Evolutionary conservation across 768 basidiomycete genomes (phyloP).

Genomic region (Coprinopsis strossmayeri): DNA sequence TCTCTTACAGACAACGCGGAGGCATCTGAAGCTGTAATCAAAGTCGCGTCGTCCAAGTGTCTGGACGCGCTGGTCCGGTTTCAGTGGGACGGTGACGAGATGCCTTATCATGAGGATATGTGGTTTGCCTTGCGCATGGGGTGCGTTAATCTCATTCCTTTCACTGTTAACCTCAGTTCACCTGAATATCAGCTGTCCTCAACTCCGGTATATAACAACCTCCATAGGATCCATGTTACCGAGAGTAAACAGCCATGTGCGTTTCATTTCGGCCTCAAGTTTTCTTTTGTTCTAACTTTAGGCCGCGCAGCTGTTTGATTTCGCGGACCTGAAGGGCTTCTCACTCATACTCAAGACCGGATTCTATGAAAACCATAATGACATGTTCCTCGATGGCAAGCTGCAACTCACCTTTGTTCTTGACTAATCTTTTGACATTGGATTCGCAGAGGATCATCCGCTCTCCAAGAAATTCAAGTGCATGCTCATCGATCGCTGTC

Average conservation of each 20-base stretch:
- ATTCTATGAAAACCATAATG: constrained; percentile 58
- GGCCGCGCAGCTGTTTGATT: constrained; percentile 55
- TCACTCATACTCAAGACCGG: constrained; percentile 51
- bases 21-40: constrained; percentile 46
- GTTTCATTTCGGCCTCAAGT: constrained; percentile 18
- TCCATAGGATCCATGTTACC: constrained; percentile 59
- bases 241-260: constrained; percentile 52
- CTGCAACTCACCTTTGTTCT: constrained; percentile 1
- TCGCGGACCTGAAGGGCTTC: constrained; percentile 57
- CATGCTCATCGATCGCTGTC: constrained; percentile 62
- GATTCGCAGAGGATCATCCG: constrained; percentile 40
- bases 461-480: constrained; percentile 54
- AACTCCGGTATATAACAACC: constrained; percentile 53
- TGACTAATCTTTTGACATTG: constrained; percentile 1
- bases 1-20: constrained; percentile 25
- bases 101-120: constrained; percentile 65
- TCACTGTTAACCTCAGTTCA: constrained; percentile 4
- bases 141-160: constrained; percentile 28
- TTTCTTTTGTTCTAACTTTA: background rate
- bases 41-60: constrained; percentile 37
- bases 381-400: constrained; percentile 52
- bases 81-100: constrained; percentile 67
- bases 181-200: constrained; percentile 51
- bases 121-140: constrained; percentile 68
- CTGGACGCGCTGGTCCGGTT: constrained; percentile 65